Conservation (phyloP, 208 protist genomes). For the Acanthamoeba healyi region DNA sequence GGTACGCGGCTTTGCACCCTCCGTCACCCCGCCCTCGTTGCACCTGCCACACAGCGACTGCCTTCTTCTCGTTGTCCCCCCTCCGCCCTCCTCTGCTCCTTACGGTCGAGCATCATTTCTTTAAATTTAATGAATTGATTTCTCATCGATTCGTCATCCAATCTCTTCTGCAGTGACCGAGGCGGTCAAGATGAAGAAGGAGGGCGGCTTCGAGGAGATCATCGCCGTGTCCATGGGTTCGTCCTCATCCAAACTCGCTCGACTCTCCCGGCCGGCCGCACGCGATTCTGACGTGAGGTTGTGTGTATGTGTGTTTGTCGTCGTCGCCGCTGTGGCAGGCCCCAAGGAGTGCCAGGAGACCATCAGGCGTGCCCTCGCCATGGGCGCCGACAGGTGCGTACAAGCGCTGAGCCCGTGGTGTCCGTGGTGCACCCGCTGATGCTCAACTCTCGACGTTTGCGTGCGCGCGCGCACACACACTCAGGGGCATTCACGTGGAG, state of each 20-base stretch:
- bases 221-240: constrained; percentile 95
- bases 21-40: background rate
- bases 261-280: too few relatives aligned
- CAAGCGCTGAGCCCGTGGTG: too few relatives aligned
- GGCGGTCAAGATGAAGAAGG: constrained; percentile 95
- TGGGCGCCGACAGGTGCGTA: constrained; percentile 96
- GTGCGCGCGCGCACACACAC: too few relatives aligned
- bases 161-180: constrained; percentile 91
- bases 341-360: constrained; percentile 80
- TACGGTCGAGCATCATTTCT: background rate
- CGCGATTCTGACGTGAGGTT: too few relatives aligned
- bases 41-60: background rate
- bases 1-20: constrained; percentile 74
- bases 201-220: constrained; percentile 89
- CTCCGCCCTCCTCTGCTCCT: too few relatives aligned
- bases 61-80: too few relatives aligned
- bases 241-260: background rate
- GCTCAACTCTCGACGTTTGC: too few relatives aligned
- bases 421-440: too few relatives aligned
- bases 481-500: background rate
- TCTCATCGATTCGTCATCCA: too few relatives aligned
- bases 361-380: constrained; percentile 95
- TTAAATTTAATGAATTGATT: too few relatives aligned
- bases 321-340: background rate
- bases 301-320: background rate